Base-by-base conservation (phyloP, 345 rosid genomes). In the Arabidopsis arenosa region DNA sequence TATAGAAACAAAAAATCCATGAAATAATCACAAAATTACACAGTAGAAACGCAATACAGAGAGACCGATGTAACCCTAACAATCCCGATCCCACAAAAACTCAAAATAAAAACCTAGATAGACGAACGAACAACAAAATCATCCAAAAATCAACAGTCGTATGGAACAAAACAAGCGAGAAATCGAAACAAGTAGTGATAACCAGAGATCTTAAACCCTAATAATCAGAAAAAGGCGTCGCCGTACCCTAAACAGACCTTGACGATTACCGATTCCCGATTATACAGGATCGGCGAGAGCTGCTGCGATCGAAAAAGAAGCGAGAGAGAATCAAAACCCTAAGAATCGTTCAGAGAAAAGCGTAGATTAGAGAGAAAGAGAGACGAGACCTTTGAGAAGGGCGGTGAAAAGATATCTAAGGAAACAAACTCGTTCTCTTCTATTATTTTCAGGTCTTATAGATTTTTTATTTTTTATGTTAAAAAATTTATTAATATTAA, bases 141-240 rank as follows among this genome's bases (percentile, higher is more conserved):
- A 49, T 21, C 53, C 45, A 10, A 48, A 30, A 15, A 28, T 3
- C 59, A 4, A 30, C 0, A 49, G n/a, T 0, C 2, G 43, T 13
- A 23, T 0, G 17, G 18, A 32, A 35, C 23, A 3, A 60, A 66
- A 44, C 60, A 70, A 76, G 47, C 33, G 40, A 32, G 28, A 66
- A 67, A 65, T 57, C 68, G 75, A 37, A 9, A 51, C 36, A 21
- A 70, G 44, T 10, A 72, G 41, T 45, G 70, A 51, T 5, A 49
- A 0, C 15, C 5, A 58, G 52, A 73, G 81, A 78, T 78, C 69
- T 52, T 78, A 73, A 67, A 79, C 78, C 81, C 75, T 79, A 73
- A 70, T 57, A 70, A 72, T 67, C 44, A 21, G 9, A 61, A 6
- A 18, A 52, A 53, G 2, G 11, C 36, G 21, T 52, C 73, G 61